Evolutionary conservation across 768 basidiomycete genomes (phyloP).

Genomic region (Rhodotorula kratochvilovae): DNA sequence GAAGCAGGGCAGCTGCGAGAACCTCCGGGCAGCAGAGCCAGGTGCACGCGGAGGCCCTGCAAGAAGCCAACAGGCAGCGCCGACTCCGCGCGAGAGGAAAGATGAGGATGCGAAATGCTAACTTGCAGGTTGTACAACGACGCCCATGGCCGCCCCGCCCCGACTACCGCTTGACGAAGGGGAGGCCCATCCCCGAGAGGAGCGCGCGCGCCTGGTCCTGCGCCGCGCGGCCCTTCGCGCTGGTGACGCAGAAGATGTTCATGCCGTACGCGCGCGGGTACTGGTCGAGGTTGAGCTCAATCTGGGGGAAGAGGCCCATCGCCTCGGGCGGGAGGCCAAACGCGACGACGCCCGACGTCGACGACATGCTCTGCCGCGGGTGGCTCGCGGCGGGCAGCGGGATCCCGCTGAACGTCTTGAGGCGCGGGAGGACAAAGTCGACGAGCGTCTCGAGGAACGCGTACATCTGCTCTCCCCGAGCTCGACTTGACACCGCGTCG

Average conservation of each 20-base stretch:
- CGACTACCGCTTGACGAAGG: conserved; percentile 55
- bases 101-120: too few relatives aligned
- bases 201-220: conserved; percentile 82
- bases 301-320: conserved; percentile 88
- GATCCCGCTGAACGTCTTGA: conserved; percentile 84
- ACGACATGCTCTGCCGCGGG: conserved; percentile 66
- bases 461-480: conserved; percentile 91
- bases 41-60: too few relatives aligned
- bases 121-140: too few relatives aligned
- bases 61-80: too few relatives aligned
- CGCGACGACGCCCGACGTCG: conserved; percentile 79
- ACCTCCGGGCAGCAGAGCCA: too few relatives aligned
- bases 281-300: conserved; percentile 86
- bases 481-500: conserved; percentile 85
- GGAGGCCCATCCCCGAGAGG: conserved; percentile 85
- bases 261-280: conserved; percentile 84
- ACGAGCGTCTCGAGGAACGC: conserved; percentile 80
- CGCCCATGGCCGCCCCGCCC: background rate
- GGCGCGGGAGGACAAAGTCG: conserved; percentile 90
- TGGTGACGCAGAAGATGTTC: conserved; percentile 90
- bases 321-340: conserved; percentile 80
- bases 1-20: too few relatives aligned
- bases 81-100: too few relatives aligned
- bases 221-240: conserved; percentile 77
- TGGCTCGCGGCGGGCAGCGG: conserved; percentile 68